These are phyloP conservation scores for Apostasia ramifera DNA, from an alignment of 106 monocot species.

Conservation along the genomic window DNA sequence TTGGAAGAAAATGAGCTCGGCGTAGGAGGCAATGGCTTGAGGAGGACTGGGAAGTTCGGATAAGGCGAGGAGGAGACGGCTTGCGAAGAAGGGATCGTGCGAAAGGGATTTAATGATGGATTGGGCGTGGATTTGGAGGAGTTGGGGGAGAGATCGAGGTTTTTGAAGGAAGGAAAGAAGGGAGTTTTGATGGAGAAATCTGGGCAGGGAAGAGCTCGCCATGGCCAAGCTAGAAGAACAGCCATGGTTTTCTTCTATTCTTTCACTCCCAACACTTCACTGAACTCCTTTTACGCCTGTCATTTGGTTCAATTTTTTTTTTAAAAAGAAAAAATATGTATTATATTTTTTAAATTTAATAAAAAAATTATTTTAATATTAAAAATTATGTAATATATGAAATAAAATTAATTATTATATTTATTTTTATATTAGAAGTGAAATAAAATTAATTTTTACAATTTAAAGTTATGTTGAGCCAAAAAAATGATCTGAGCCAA, in stretches of 20 bases:
- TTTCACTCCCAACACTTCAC: not conserved
- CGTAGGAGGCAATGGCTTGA: constrained; percentile 4
- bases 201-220: constrained; percentile 7
- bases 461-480: no score
- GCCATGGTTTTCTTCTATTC: constrained; percentile 2
- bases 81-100: constrained; percentile 10
- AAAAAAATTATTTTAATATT: no score
- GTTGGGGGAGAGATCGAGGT: constrained; percentile 16
- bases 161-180: constrained; percentile 16
- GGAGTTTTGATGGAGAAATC: constrained; percentile 1
- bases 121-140: constrained; percentile 36
- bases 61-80: constrained; percentile 18
- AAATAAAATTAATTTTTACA: no score
- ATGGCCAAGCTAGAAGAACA: constrained; percentile 3
- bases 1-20: constrained; percentile 24
- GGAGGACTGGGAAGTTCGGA: constrained; percentile 9
- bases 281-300: no score
- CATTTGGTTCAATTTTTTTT: no score
- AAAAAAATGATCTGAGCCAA: no score
- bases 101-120: constrained; percentile 14
- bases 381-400: no score
- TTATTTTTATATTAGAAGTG: no score
- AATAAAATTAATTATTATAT: no score
- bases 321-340: no score
- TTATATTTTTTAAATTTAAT: no score